A percentile compares a stretch with the other conserved stretches of the same genome.
Evolutionary conservation across 1,284 basidiomycete species (phyloP).

Genomic region (Boletus sp.): DNA sequence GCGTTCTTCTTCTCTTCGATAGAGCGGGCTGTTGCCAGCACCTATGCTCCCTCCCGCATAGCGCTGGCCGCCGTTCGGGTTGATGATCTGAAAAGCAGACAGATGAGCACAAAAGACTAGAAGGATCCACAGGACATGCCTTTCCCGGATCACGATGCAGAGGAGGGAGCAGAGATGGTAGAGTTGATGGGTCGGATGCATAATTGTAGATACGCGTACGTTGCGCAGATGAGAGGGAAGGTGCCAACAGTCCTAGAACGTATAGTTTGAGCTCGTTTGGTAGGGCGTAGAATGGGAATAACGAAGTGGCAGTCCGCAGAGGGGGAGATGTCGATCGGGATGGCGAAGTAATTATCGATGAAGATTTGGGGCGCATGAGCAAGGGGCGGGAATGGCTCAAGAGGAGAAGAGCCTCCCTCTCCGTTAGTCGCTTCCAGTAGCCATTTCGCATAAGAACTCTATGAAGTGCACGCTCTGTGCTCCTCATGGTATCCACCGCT

Average conservation of each 20-base stretch:
- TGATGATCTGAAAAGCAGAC: conserved; percentile 10
- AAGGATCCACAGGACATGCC: conserved; percentile 36
- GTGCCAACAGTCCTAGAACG: conserved; percentile 56
- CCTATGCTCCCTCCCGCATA: conserved; percentile 36
- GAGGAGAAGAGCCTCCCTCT: conserved; percentile 49
- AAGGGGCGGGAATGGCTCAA: conserved; percentile 49
- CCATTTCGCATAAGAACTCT: conserved; percentile 46
- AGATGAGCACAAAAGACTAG: conserved; percentile 25
- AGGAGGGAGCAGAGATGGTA: conserved; percentile 46
- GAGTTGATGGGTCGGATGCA: conserved; percentile 49
- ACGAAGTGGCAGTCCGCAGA: conserved; percentile 20
- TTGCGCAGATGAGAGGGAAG: conserved; percentile 54
- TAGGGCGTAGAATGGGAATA: conserved; percentile 42
- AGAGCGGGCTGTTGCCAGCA: conserved; percentile 35
- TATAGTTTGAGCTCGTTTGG: conserved; percentile 59
- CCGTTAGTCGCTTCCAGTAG: conserved; percentile 42
- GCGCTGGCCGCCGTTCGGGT: conserved; percentile 15
- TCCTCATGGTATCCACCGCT: conserved; percentile 34
- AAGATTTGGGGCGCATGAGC: conserved; percentile 36
- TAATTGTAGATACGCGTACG: conserved; percentile 53
- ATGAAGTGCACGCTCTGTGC: conserved; percentile 37
- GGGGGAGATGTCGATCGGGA: conserved; percentile 15
- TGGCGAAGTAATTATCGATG: conserved; percentile 4
- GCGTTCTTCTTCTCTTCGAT: conserved; percentile 41
- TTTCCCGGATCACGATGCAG: conserved; percentile 22